These are phyloP conservation scores for Gillenia trifoliata DNA, from an alignment of 306 rosid species.

Conservation along the genomic window DNA sequence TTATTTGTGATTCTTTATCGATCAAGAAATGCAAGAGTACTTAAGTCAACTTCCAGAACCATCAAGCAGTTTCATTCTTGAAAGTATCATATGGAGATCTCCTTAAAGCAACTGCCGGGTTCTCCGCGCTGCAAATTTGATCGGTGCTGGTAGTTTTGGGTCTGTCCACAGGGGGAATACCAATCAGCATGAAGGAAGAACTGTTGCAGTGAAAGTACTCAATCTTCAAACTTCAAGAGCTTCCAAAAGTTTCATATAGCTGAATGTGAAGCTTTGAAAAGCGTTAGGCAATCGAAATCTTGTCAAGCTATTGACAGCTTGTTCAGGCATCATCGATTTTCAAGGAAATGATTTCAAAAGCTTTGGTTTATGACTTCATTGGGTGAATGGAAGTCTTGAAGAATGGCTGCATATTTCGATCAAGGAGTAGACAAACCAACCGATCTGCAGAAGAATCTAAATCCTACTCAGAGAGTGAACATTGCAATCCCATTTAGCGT, in stretches of 20 bases:
- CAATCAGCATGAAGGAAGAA: not conserved
- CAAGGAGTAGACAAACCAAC: not conserved
- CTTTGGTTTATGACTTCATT: not conserved
- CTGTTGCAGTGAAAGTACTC: conserved; percentile 25
- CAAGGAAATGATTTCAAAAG: conserved; percentile 2
- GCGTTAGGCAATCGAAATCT: conserved; percentile 20
- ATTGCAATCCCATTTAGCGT: not conserved
- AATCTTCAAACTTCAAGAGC: conserved; percentile 9
- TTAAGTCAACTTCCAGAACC: not conserved
- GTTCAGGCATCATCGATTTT: conserved; percentile 11
- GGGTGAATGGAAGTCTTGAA: not conserved
- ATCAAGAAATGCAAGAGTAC: not conserved
- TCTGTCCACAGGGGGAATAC: conserved; percentile 5
- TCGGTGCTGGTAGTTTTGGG: conserved; percentile 29
- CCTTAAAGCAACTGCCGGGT: conserved; percentile 22
- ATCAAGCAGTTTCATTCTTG: conserved; percentile 1
- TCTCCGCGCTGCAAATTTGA: conserved; percentile 15
- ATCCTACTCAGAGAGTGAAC: not conserved
- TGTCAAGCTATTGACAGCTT: conserved; percentile 7
- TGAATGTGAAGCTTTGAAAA: conserved; percentile 22
- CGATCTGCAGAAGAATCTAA: not conserved
- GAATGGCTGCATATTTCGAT: not conserved
- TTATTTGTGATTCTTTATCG: not conserved
- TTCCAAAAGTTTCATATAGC: conserved; percentile 8
- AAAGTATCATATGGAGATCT: conserved; percentile 26